A percentile compares a stretch with the other conserved stretches of the same genome.
Evolutionary conservation across 176 grass and related monocot genomes (phyloP).

Genomic region (Carex littledalei): DNA sequence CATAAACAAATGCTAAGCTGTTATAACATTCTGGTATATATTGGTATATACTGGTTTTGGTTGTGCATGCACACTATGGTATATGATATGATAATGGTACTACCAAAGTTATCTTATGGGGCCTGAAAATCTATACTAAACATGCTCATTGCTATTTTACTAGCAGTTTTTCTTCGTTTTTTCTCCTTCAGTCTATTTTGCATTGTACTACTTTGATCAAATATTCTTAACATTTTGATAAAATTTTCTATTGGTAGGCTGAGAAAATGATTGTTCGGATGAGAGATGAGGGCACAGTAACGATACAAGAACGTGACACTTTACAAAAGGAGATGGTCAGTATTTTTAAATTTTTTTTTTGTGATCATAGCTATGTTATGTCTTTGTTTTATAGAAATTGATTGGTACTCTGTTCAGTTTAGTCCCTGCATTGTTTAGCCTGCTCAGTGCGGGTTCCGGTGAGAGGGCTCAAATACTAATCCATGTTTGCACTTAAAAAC

Average conservation of each 20-base stretch:
- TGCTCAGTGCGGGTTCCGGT: background rate
- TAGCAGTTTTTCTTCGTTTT: background rate
- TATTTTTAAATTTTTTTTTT: no score
- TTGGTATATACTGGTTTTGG: background rate
- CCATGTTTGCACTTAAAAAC: background rate
- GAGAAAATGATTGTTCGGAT: slow-evolving; percentile 72
- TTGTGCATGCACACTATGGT: background rate
- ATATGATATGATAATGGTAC: background rate
- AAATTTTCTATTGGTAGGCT: slow-evolving; percentile 46
- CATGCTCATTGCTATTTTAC: background rate
- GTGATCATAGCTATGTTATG: background rate
- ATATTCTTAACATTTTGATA: slow-evolving; percentile 16
- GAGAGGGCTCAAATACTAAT: background rate
- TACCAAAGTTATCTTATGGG: background rate
- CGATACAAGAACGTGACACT: slow-evolving; percentile 57
- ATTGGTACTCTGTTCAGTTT: background rate
- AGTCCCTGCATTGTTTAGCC: background rate
- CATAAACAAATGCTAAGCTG: background rate
- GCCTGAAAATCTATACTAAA: background rate
- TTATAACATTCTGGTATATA: background rate
- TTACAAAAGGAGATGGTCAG: slow-evolving; percentile 82
- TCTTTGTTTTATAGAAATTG: background rate
- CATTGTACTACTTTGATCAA: background rate
- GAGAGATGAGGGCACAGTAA: slow-evolving; percentile 63
- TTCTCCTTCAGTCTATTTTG: background rate